These are phyloP conservation scores for Chaetoceros tenuissimus DNA, from an alignment of 108 stramenopile genomes.

Conservation along the genomic window DNA sequence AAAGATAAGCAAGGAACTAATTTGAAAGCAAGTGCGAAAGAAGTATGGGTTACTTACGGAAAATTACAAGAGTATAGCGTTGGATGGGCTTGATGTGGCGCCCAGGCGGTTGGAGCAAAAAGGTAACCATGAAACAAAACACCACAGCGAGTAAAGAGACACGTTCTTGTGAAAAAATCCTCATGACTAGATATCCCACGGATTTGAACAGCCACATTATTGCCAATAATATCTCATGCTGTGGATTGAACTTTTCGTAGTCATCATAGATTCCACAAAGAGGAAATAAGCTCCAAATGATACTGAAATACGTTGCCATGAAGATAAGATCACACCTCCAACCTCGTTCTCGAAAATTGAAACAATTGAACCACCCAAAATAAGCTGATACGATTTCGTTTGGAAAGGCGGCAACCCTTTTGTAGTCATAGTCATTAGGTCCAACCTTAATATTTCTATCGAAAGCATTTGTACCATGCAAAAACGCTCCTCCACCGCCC, in stretches of 20 bases:
- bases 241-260: constrained; percentile 28
- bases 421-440: constrained; percentile 22
- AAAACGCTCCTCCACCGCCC: constrained; percentile 55
- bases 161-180: constrained; percentile 30
- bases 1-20: too few relatives aligned
- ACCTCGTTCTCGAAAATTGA: constrained; percentile 43
- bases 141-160: constrained; percentile 27
- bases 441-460: constrained; percentile 38
- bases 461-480: constrained; percentile 46
- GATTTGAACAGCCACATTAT: constrained; percentile 17
- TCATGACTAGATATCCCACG: constrained; percentile 18
- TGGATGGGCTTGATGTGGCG: background rate
- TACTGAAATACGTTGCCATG: constrained; percentile 33
- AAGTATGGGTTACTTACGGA: constrained; percentile 9
- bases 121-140: constrained; percentile 3
- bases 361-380: constrained; percentile 42
- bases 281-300: constrained; percentile 46
- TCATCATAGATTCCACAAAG: constrained; percentile 51
- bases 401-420: constrained; percentile 37
- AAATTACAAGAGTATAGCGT: background rate
- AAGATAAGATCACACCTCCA: constrained; percentile 52
- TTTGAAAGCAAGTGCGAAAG: too few relatives aligned
- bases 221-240: constrained; percentile 12
- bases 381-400: constrained; percentile 25
- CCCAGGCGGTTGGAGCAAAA: background rate